Evolutionary conservation across 169 alveolate genomes (phyloP).

Genomic region (Cryptosporidium canis): DNA sequence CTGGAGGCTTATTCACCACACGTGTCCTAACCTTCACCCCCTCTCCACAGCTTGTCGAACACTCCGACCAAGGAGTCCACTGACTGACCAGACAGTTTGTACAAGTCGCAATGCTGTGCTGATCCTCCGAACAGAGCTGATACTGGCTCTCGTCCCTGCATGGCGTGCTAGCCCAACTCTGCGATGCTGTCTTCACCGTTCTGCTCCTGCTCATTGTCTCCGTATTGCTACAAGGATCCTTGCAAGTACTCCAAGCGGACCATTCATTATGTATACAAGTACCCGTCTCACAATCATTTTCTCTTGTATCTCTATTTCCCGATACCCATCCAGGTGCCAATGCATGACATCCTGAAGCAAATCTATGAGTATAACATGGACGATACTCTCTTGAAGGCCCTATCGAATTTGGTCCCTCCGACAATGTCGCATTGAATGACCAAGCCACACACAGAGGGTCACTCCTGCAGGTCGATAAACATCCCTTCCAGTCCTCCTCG

Average conservation of each 20-base stretch:
- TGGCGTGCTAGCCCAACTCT: constrained; percentile 15
- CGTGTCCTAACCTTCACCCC: constrained; percentile 74
- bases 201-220: constrained; percentile 19
- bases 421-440: constrained; percentile 55
- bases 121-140: constrained; percentile 40
- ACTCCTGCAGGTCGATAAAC: constrained; percentile 16
- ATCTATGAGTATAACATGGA: constrained; percentile 62
- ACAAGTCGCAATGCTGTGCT: constrained; percentile 6
- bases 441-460: constrained; percentile 63
- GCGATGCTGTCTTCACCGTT: not conserved
- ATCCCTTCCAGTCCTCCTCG: constrained; percentile 34
- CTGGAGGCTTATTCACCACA: constrained; percentile 71
- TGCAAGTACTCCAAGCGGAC: constrained; percentile 39
- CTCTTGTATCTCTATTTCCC: constrained; percentile 45
- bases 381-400: constrained; percentile 30
- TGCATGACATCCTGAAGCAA: constrained; percentile 55
- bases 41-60: constrained; percentile 76
- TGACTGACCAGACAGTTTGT: constrained; percentile 14
- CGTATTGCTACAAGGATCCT: constrained; percentile 33
- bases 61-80: constrained; percentile 71
- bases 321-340: constrained; percentile 70
- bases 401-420: constrained; percentile 28
- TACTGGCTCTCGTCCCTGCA: constrained; percentile 38
- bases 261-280: constrained; percentile 46
- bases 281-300: constrained; percentile 21